Conservation (phyloP, 257 asterid species). For the Petrea volubilis region DNA sequence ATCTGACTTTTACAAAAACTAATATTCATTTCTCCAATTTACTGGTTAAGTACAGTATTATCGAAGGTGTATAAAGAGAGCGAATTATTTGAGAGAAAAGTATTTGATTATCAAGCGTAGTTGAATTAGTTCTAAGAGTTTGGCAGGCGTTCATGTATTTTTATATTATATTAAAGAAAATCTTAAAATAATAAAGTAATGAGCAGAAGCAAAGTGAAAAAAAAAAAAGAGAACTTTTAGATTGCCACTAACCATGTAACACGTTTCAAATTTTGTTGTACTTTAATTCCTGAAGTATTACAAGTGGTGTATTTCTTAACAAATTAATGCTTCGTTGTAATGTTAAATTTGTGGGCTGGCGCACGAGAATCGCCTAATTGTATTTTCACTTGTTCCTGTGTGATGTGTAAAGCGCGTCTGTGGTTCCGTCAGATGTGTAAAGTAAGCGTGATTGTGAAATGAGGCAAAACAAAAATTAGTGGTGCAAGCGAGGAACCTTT, state of each 20-base stretch:
- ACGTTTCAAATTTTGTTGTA: conserved; percentile 4
- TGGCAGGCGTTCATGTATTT: too few species aligned
- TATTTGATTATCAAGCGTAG: too few species aligned
- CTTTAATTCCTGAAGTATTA: neutral
- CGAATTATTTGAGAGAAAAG: too few species aligned
- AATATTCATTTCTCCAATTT: too few species aligned
- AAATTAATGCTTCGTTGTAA: conserved; percentile 4
- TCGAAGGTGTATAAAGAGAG: too few species aligned
- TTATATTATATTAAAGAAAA: neutral
- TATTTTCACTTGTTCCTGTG: too few species aligned
- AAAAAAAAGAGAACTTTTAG: neutral
- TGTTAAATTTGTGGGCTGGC: conserved; percentile 17
- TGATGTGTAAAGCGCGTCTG: too few species aligned
- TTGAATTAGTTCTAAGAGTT: too few species aligned
- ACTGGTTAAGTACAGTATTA: too few species aligned
- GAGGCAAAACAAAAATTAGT: conserved; percentile 16
- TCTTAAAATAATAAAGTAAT: neutral
- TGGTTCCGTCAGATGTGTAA: conserved; percentile 40
- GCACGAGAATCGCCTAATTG: conserved; percentile 24
- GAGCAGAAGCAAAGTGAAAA: neutral
- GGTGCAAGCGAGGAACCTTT: conserved; percentile 8
- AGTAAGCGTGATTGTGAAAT: conserved; percentile 24
- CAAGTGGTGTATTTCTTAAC: neutral
- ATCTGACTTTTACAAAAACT: too few species aligned
- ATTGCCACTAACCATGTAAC: conserved; percentile 8